Conservation (phyloP, 345 rosid species). For the Sisymbrium irio region DNA sequence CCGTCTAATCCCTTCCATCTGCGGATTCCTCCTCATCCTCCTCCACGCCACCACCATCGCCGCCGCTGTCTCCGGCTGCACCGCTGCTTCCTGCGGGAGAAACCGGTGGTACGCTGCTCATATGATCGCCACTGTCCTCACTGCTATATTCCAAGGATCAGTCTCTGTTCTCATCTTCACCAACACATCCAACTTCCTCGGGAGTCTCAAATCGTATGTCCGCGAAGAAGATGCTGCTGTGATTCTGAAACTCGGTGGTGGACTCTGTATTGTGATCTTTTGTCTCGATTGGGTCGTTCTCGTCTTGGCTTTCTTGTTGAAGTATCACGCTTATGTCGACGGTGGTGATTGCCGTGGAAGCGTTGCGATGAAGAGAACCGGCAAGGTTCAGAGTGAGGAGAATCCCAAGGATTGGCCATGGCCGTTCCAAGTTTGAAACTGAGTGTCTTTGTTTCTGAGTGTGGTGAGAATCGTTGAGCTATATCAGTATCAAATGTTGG, state of each 20-base stretch:
- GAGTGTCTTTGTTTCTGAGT: neutral
- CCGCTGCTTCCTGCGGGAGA: conserved; percentile 56
- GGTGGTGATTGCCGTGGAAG: conserved; percentile 35
- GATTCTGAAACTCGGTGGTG: conserved; percentile 80
- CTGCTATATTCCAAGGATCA: conserved; percentile 92
- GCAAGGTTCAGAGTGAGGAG: conserved; percentile 76
- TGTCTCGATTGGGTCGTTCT: conserved; percentile 86
- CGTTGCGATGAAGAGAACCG: conserved; percentile 42
- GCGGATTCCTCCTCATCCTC: conserved; percentile 47
- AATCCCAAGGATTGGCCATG: conserved; percentile 86
- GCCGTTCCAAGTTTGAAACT: conserved; percentile 73
- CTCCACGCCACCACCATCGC: conserved; percentile 49
- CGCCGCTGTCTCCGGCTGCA: conserved; percentile 76
- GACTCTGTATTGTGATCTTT: conserved; percentile 64
- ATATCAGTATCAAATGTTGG: conserved; percentile 28
- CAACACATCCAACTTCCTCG: conserved; percentile 56
- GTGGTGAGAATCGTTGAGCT: neutral
- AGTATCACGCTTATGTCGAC: conserved; percentile 64
- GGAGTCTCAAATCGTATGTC: conserved; percentile 71
- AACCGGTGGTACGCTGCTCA: conserved; percentile 76
- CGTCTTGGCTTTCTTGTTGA: conserved; percentile 85
- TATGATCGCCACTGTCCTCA: conserved; percentile 87
- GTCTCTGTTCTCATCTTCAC: conserved; percentile 75
- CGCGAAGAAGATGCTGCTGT: conserved; percentile 81
- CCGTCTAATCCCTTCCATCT: conserved; percentile 72